Evolutionary conservation across 257 asterid genomes (phyloP), one percentile per base, ranked within the genome.

Genomic region (Leptodermis oblonga): DNA sequence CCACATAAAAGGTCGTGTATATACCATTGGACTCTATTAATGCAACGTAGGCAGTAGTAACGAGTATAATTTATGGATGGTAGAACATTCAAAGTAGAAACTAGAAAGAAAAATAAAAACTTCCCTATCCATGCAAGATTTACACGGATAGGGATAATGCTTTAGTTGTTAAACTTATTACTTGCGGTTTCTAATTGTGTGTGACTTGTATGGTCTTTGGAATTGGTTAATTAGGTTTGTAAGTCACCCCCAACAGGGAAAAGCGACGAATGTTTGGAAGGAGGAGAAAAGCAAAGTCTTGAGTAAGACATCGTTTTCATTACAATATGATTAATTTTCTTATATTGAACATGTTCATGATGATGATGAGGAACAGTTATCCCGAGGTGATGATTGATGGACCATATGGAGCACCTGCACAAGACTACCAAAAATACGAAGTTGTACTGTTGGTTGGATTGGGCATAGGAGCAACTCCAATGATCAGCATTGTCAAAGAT

Each of bases 351-450:
- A 45, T 56, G n/a, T 18, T 77, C 31, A 45, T 48, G 20, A 42
- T 63, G 51, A 62, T 45, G 18, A 43, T 67, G 51, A 62, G 36
- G n/a, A 20, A 67, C 84, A 88, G 96, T 56, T 88, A 85, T 74
- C 97, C 96, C 0, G 81, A 63, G 68, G 95, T 91, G 55, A 71
- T 88, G 71, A 88, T 91, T 8, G 96, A 91, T 51, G 97, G 97
- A 41, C 97, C 97, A 71, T 91, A 91, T 18, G 97, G 96, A 62
- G 97, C 97, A 73, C 95, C 97, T 41, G 90, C 97, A 55, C 97
- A 91, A 82, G 97, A 91, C 81, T 91, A 91, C 91, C 88, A 91
- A 81, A 84, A 91, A n/a, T 91, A 91, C 67, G 97, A 91, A 0
- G 95, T 91, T 0, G 97, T 91, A 14, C 66, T 91, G 28, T 74